These are phyloP conservation scores for Marasmius fiardii DNA, from an alignment of 1,284 basidiomycete species.

Conservation along the genomic window DNA sequence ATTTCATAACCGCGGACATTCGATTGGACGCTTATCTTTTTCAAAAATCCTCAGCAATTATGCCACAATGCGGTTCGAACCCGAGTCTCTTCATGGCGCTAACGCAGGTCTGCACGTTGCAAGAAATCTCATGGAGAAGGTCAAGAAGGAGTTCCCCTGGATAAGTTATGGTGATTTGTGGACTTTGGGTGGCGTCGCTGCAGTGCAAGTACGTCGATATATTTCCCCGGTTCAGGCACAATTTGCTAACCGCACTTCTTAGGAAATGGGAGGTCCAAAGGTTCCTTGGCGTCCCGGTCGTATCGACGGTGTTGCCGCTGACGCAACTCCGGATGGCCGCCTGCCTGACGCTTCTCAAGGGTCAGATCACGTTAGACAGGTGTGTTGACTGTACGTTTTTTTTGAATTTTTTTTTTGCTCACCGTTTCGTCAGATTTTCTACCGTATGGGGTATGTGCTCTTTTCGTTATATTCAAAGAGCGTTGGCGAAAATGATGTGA, in stretches of 20 bases:
- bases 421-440: conserved; percentile 63
- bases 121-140: conserved; percentile 80
- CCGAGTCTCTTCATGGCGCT: conserved; percentile 82
- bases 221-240: background rate
- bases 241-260: background rate
- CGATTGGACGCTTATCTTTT: background rate
- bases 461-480: conserved; percentile 1
- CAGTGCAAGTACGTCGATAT: conserved; percentile 60
- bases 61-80: conserved; percentile 92
- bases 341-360: conserved; percentile 90
- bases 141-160: conserved; percentile 88
- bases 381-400: conserved; percentile 28
- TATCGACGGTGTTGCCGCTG: conserved; percentile 73
- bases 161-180: conserved; percentile 93
- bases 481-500: conserved; percentile 23
- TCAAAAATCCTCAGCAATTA: conserved; percentile 62
- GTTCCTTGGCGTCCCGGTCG: conserved; percentile 89
- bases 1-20: conserved; percentile 6
- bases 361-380: conserved; percentile 79
- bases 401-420: conserved; percentile 5
- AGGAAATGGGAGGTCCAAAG: conserved; percentile 81
- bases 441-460: conserved; percentile 73
- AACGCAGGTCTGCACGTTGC: conserved; percentile 87
- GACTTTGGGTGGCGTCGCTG: conserved; percentile 86
- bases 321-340: conserved; percentile 91